Evolutionary conservation across 148 eudicot genomes (phyloP).

Genomic region (Suaeda aralocaspica): DNA sequence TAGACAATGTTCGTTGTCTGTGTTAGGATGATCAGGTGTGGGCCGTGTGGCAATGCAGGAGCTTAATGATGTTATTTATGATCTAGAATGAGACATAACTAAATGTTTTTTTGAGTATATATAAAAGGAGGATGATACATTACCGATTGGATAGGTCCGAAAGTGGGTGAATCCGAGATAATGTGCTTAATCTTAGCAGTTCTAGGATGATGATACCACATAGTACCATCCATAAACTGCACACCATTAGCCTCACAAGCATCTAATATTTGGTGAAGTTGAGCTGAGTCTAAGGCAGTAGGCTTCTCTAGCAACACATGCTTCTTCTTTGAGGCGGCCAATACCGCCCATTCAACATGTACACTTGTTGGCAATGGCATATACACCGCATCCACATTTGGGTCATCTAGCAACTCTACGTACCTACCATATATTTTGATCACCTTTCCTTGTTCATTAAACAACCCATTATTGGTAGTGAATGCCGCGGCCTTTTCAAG

Average conservation of each 20-base stretch:
- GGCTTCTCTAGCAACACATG: constrained; percentile 63
- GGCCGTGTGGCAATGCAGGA: too few relatives aligned
- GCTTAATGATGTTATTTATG: too few relatives aligned
- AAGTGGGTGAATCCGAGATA: constrained; percentile 28
- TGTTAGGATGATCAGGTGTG: too few relatives aligned
- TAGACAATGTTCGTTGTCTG: background rate
- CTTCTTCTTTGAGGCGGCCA: constrained; percentile 51
- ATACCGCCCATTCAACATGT: constrained; percentile 43
- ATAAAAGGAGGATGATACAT: background rate
- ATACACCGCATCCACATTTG: constrained; percentile 46
- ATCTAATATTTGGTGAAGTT: constrained; percentile 40
- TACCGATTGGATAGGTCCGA: constrained; percentile 34
- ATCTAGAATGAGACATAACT: too few relatives aligned
- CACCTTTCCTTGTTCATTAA: background rate
- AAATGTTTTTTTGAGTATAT: too few relatives aligned
- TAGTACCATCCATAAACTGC: constrained; percentile 58
- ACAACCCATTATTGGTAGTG: constrained; percentile 24
- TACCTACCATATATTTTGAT: constrained; percentile 45
- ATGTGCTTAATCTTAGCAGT: constrained; percentile 43
- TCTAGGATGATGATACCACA: constrained; percentile 71
- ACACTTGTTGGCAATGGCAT: constrained; percentile 53
- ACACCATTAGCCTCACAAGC: constrained; percentile 43
- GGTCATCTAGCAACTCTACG: constrained; percentile 47
- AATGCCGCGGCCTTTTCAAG: constrained; percentile 41
- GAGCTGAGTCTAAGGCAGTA: constrained; percentile 39